phyloP scores from a whole-genome alignment of 23 red algal genomes.

The Cyanidiococcus yangmingshanensis region DNA sequence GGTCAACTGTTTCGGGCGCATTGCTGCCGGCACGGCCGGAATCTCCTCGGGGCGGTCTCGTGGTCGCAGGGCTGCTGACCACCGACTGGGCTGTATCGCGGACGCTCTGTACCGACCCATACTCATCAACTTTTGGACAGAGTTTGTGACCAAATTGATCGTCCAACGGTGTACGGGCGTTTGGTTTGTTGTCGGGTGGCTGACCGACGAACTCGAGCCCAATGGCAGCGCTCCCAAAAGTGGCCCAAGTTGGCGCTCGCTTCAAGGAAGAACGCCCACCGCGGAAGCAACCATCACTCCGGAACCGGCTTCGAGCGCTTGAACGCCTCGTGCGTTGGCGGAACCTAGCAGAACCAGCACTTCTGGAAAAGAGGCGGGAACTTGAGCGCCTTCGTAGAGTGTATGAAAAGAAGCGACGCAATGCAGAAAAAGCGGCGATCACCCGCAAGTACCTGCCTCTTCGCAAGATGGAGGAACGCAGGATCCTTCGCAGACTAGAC shows the following conservation, averaged over 20 bases:
- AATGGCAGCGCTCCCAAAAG: too few species aligned
- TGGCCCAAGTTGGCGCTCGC: neutral
- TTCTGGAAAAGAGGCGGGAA: neutral
- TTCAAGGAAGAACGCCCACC: neutral
- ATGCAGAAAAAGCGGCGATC: neutral
- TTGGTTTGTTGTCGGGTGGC: too few species aligned
- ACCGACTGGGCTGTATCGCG: too few species aligned
- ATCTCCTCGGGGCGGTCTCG: too few species aligned
- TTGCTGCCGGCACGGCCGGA: too few species aligned
- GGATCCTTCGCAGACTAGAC: neutral
- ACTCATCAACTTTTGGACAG: too few species aligned
- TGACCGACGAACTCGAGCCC: too few species aligned
- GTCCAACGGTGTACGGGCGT: too few species aligned
- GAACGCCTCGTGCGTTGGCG: neutral
- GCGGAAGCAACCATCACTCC: neutral
- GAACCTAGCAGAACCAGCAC: neutral
- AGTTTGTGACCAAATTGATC: too few species aligned
- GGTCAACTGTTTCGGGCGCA: too few species aligned
- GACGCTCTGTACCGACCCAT: too few species aligned
- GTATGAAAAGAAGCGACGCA: constrained; percentile 30
- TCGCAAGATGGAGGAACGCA: neutral
- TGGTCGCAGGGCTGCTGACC: too few species aligned
- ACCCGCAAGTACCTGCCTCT: neutral
- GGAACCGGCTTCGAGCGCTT: neutral
- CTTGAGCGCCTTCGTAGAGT: neutral